phyloP scores from a whole-genome alignment of 306 rosid genomes.

The Prunus persica region Prunus_persica_NCBIv2 NC_034010.1:15998501-15999000 shows the following conservation, averaged over 20 bases:
- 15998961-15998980: too few relatives aligned
- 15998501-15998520: not conserved
- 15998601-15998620: not conserved
- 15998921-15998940: too few relatives aligned
- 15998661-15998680: not conserved
- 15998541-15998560: not conserved
- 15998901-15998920: too few relatives aligned
- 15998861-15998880: not conserved
- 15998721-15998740: not conserved
- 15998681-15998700: not conserved
- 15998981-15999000: too few relatives aligned
- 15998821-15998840: constrained; percentile 34
- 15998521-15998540: too few relatives aligned
- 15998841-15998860: not conserved
- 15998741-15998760: constrained; percentile 24
- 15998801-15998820: constrained; percentile 30
- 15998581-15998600: not conserved
- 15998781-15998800: constrained; percentile 67
- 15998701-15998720: not conserved
- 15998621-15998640: not conserved
- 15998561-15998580: not conserved
- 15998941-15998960: too few relatives aligned
- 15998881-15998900: too few relatives aligned
- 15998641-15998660: too few relatives aligned
- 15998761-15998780: constrained; percentile 55